Percentiles rank a stretch among this genome's conserved stretches.
phyloP scores from a whole-genome alignment of 306 rosid genomes.

The Dryas drummondii region DNA sequence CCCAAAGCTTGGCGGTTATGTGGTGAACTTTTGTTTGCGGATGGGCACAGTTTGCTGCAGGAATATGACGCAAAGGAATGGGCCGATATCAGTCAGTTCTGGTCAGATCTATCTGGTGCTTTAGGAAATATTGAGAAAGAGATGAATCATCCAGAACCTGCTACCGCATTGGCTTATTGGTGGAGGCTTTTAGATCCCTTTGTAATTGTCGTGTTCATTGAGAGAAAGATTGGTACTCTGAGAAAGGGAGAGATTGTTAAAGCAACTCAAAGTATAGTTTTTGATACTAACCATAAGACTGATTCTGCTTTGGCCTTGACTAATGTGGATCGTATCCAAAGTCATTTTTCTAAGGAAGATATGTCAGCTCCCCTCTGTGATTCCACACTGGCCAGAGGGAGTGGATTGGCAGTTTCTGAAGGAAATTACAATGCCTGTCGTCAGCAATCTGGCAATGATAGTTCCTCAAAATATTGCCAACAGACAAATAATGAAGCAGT shows the following conservation, averaged over 20 bases:
- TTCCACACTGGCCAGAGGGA: constrained; percentile 31
- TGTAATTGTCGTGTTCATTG: constrained; percentile 58
- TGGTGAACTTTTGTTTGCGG: constrained; percentile 66
- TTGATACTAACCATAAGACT: constrained; percentile 29
- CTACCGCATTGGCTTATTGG: constrained; percentile 52
- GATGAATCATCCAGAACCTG: constrained; percentile 35
- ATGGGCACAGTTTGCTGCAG: constrained; percentile 34
- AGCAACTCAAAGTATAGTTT: constrained; percentile 42
- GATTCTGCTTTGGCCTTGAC: constrained; percentile 31
- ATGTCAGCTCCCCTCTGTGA: constrained; percentile 27
- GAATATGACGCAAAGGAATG: constrained; percentile 56
- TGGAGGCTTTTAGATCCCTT: constrained; percentile 92
- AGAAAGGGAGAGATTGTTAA: constrained; percentile 82
- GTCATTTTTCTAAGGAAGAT: constrained; percentile 31
- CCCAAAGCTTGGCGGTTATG: constrained; percentile 84
- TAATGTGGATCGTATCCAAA: constrained; percentile 14
- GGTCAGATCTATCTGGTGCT: constrained; percentile 69
- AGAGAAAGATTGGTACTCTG: constrained; percentile 78
- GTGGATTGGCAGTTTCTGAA: constrained; percentile 30
- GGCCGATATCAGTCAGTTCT: constrained; percentile 63
- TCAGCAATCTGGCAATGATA: constrained; percentile 33
- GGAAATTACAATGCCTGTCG: constrained; percentile 30
- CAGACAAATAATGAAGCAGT: constrained; percentile 20
- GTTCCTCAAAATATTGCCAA: constrained; percentile 23
- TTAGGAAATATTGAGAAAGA: constrained; percentile 55